Base-by-base conservation (phyloP, 2,329 filamentous ascomycete genomes). In the Pseudogymnoascus sp. region DNA sequence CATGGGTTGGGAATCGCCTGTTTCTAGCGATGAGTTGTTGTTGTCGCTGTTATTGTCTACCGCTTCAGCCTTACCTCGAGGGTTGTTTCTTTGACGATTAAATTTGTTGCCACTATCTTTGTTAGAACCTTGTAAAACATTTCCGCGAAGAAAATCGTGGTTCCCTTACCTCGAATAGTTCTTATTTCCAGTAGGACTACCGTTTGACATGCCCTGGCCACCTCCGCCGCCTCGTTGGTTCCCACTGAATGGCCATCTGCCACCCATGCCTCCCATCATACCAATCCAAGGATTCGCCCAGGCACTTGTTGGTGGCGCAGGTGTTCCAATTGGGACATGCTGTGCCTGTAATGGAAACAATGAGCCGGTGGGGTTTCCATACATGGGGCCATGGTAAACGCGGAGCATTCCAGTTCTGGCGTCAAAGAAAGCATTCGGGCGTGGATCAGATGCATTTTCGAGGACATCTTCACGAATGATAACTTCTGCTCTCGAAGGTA, bases 341-440 rank as follows among this genome's bases (percentile, higher is more conserved):
- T 68, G 69, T 7, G 67, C 65, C 22, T 68, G 68, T 16, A 71
- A 70, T 2, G 80, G 79, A 66, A 84, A 80, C n/a, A 81, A 67
- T 2, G 72, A 69, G 1, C 74, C 75, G 22, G 74, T 72, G 22
- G 78, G 76, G 64, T 81, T 81, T 4, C 81, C 81, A 66, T 82
- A 85, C 0, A 74, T 72, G 2, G 78, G 77, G 0, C 82, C 82
- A 64, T 85, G 79, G 64, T 85, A 85, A 25, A 85, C 77, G 12
- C 81, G 79, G 58, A 83, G 74, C 18, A 82, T 70, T 32, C 81
- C 78, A 64, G 77, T 75, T 50, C 75, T 73, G n/a, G 74, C 68
- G 65, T 86, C 82, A 66, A 79, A 80, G 67, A 81, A 86, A 41
- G 83, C 81, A 66, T 86, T 86, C 11, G 82, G 83, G 1, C 75